Conservation (phyloP, 306 rosid genomes). For the Vigna nakashimae region DNA sequence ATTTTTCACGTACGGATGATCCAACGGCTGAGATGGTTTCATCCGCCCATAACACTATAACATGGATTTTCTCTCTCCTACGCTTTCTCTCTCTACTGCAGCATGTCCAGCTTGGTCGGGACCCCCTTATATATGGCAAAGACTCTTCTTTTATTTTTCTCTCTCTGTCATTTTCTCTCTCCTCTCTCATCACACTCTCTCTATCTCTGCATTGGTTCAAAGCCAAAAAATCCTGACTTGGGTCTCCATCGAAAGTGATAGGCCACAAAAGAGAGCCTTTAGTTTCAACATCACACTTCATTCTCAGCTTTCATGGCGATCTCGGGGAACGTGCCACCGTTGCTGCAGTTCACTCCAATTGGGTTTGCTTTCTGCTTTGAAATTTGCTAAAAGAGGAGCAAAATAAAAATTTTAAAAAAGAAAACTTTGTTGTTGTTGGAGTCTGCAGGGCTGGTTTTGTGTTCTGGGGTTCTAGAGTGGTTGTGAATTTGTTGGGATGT, state of each 20-base stretch:
- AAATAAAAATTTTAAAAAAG: not conserved
- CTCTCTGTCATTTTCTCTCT: slow-evolving; percentile 43
- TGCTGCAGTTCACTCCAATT: slow-evolving; percentile 45
- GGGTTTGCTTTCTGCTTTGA: slow-evolving; percentile 46
- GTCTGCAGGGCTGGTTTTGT: slow-evolving; percentile 4
- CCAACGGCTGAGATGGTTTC: slow-evolving; percentile 51
- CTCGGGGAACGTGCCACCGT: slow-evolving; percentile 55
- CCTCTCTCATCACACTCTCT: slow-evolving; percentile 33
- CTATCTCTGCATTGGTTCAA: slow-evolving; percentile 43
- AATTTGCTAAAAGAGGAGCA: not conserved
- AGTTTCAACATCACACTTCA: slow-evolving; percentile 46
- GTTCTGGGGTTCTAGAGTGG: slow-evolving; percentile 13
- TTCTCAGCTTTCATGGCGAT: slow-evolving; percentile 58
- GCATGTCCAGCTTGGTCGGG: slow-evolving; percentile 78
- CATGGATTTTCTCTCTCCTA: slow-evolving; percentile 46
- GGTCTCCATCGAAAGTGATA: slow-evolving; percentile 74
- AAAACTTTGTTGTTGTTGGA: slow-evolving; percentile 25
- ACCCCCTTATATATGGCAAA: slow-evolving; percentile 68
- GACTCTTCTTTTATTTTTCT: slow-evolving; percentile 43
- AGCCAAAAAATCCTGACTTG: slow-evolving; percentile 53
- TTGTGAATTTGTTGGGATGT: slow-evolving; percentile 44
- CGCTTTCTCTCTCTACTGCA: slow-evolving; percentile 58
- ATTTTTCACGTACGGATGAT: slow-evolving; percentile 55
- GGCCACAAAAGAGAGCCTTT: slow-evolving; percentile 60
- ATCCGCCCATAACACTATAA: slow-evolving; percentile 48